Evolutionary conservation across 176 grass and related monocot species (phyloP).

Genomic region (Puccinellia tenuiflora): DNA sequence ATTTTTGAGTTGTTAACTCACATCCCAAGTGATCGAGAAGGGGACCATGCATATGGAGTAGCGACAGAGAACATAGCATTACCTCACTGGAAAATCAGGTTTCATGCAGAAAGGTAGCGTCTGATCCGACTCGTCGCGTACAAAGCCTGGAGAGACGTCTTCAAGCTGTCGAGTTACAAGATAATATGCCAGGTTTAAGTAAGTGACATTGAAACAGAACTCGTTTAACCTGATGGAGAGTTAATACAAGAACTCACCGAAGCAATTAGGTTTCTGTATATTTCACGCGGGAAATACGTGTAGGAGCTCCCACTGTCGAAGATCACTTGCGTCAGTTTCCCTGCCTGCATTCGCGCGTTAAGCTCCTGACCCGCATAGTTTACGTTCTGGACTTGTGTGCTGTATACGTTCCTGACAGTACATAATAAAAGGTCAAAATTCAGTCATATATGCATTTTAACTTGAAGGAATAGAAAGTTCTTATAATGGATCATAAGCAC

Average conservation of each 20-base stretch:
- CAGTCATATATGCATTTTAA: background rate
- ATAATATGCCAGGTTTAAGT: background rate
- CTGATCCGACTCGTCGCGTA: constrained; percentile 73
- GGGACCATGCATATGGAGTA: background rate
- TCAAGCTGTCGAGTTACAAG: constrained; percentile 49
- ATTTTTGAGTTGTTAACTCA: background rate
- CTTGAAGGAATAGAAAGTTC: background rate
- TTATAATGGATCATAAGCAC: background rate
- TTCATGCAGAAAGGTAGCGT: constrained; percentile 81
- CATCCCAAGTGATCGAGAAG: background rate
- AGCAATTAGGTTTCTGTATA: constrained; percentile 47
- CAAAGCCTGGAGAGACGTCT: constrained; percentile 28
- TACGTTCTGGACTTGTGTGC: constrained; percentile 43
- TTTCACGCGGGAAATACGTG: constrained; percentile 68
- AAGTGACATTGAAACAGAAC: background rate
- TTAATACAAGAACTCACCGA: constrained; percentile 39
- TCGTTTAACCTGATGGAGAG: background rate
- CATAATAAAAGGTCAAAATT: background rate
- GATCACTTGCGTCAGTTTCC: constrained; percentile 51
- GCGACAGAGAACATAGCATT: background rate
- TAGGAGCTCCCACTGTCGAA: constrained; percentile 81
- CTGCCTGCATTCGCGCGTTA: constrained; percentile 18
- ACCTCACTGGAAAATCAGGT: constrained; percentile 75
- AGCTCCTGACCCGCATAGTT: constrained; percentile 53
- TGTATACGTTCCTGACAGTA: constrained; percentile 50